Evolutionary conservation across 805 yeast genomes (phyloP), one percentile per base, ranked within the genome.

Genomic region (Helenozyma rhizophorensis): DNA sequence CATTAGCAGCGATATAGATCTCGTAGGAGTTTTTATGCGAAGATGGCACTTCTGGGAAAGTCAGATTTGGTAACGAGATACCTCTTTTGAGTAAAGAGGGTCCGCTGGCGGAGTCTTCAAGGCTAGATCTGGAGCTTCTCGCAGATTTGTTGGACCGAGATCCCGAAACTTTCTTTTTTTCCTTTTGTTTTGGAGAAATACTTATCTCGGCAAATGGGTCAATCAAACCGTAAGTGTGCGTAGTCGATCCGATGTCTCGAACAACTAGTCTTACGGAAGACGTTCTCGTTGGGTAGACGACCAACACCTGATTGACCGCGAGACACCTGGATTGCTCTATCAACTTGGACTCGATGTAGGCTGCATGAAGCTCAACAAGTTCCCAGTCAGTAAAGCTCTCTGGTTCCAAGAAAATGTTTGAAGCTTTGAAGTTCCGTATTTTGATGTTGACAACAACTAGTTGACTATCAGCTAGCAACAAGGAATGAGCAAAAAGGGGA

Each of bases 341-440:
- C 46, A 89, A 69, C 42, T 75, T 74, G 28, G 78, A 75, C 51
- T 90, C 97, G 16, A 90, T 70, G 25, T 70, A 74, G 18, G 72
- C 77, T 2, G 95, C 90, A 55, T 90, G 84, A 2, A 83, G 57
- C 51, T 89, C 96, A 2, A 88, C 83, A 17, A 85, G 62, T 44
- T 89, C 97, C 97, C 97, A 90, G 52, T 90, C 98, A 4, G 81
- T 70, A 2, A 79, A 56, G 0, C 85, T 70, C 13, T 73, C 58
- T 0, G 97, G 97, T 48, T 85, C 96, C 27, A 90, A 68, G 48
- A 75, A 78, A 3, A 89, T 78, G 3, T 78, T 74, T 5, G 68
- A 62, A 1, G 87, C 76, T 25, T 58, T 68, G n/a, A 71, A 74
- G 34, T 54, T 56, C 23, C 73, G 64, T 10, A 75, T 62, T 34